Conservation (phyloP, 2,329 filamentous ascomycete genomes). For the Trichoderma endophyticum region DNA sequence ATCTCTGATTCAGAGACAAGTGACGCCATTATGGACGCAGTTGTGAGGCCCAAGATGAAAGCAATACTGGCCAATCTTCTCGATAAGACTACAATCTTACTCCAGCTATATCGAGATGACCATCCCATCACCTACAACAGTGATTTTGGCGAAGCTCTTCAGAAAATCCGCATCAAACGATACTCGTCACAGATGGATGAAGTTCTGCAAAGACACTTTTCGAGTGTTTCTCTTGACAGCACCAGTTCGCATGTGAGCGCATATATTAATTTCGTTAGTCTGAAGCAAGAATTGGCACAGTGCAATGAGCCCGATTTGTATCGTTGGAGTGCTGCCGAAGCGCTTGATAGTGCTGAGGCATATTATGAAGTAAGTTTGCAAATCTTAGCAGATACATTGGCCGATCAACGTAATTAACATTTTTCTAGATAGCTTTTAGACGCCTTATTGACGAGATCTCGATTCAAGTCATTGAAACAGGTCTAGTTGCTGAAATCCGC, state of each 20-base stretch:
- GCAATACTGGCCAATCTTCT: slow-evolving; percentile 30
- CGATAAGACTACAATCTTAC: slow-evolving; percentile 42
- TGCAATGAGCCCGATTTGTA: slow-evolving; percentile 28
- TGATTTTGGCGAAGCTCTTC: slow-evolving; percentile 41
- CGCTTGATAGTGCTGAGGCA: slow-evolving; percentile 38
- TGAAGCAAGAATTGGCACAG: not conserved
- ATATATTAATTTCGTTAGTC: not conserved
- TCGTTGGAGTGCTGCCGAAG: slow-evolving; percentile 30
- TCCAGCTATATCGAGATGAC: slow-evolving; percentile 40
- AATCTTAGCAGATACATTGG: not conserved
- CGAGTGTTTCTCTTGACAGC: not conserved
- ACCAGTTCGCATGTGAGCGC: not conserved
- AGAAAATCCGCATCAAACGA: slow-evolving; percentile 26
- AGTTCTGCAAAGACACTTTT: not conserved
- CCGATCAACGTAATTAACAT: not conserved
- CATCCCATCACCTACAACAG: slow-evolving; percentile 56
- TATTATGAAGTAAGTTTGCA: slow-evolving; percentile 39
- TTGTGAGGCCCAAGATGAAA: slow-evolving; percentile 24
- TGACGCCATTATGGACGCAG: slow-evolving; percentile 9
- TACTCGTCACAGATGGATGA: not conserved
- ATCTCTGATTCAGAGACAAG: slow-evolving; percentile 22
- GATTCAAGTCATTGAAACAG: slow-evolving; percentile 26
- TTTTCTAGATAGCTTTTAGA: slow-evolving; percentile 22
- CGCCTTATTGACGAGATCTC: slow-evolving; percentile 26
- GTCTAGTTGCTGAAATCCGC: slow-evolving; percentile 22